A percentile compares a stretch with the other conserved stretches of the same genome.
Evolutionary conservation across 768 basidiomycete genomes (phyloP).

Genomic region (Podaxis sp.): DNA sequence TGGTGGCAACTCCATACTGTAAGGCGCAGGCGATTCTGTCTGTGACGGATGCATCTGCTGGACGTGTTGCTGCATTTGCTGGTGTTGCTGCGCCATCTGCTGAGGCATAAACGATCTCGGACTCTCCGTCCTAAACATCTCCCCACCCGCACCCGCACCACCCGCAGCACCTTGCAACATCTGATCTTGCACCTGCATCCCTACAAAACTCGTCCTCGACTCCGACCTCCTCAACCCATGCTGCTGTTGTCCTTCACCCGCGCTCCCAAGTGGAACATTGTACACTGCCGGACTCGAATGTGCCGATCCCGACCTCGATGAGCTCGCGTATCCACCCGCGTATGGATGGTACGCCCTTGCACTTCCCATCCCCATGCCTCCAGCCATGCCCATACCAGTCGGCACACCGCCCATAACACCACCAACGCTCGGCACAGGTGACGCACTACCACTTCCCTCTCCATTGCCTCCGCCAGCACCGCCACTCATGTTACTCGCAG

Average conservation of each 20-base stretch:
- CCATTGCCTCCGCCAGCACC: not conserved
- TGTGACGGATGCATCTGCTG: slow-evolving; percentile 37
- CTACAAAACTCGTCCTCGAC: slow-evolving; percentile 28
- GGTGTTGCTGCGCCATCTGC: not conserved
- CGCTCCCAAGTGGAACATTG: slow-evolving; percentile 32
- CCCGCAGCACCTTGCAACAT: slow-evolving; percentile 23
- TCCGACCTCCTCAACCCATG: slow-evolving; percentile 43
- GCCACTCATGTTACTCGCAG: slow-evolving; percentile 34
- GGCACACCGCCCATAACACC: not conserved
- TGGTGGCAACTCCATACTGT: slow-evolving; percentile 37
- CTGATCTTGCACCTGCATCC: slow-evolving; percentile 40
- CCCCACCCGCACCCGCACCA: not conserved
- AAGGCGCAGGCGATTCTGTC: slow-evolving; percentile 39
- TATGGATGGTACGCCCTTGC: slow-evolving; percentile 60
- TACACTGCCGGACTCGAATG: slow-evolving; percentile 48
- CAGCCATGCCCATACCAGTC: not conserved
- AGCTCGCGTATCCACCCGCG: slow-evolving; percentile 35
- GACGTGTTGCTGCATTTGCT: not conserved
- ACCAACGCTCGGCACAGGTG: slow-evolving; percentile 3
- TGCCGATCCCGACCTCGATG: slow-evolving; percentile 40
- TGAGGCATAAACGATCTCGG: slow-evolving; percentile 21
- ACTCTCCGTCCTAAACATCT: slow-evolving; percentile 27
- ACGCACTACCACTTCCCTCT: slow-evolving; percentile 2
- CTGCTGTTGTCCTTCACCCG: slow-evolving; percentile 27
- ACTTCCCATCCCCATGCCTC: slow-evolving; percentile 25